Conservation (phyloP, 108 stramenopile species). For the Aurantiochytrium sp. region DNA sequence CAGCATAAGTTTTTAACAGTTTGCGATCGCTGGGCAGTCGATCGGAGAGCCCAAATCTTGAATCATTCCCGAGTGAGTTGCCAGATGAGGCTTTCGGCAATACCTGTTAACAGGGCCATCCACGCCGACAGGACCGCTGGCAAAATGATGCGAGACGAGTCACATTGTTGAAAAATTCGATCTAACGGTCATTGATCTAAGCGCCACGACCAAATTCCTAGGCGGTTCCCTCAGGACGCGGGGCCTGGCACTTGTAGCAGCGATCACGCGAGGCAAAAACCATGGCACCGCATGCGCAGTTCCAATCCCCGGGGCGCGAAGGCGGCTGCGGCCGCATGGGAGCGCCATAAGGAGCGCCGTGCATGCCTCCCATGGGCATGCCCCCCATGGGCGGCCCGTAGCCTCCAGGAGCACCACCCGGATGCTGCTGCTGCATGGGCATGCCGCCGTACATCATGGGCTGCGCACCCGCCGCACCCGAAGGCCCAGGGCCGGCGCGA, state of each 20-base stretch:
- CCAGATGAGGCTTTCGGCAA: too few species aligned
- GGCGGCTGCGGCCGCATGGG: not conserved
- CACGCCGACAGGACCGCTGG: too few species aligned
- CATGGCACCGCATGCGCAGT: not conserved
- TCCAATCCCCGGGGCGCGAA: slow-evolving; percentile 3
- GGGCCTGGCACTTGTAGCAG: slow-evolving; percentile 1
- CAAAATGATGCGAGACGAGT: too few species aligned
- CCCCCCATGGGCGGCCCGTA: not conserved
- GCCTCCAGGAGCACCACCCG: not conserved
- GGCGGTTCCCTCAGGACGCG: not conserved
- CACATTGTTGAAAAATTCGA: too few species aligned
- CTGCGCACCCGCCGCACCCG: not conserved
- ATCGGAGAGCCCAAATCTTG: too few species aligned
- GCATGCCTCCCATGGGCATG: not conserved
- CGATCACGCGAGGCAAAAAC: slow-evolving; percentile 1
- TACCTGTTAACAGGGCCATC: too few species aligned
- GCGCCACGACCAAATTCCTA: too few species aligned
- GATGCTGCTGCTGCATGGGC: not conserved
- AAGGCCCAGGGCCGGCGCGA: not conserved
- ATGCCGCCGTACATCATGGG: slow-evolving; percentile 24
- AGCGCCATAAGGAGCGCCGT: not conserved
- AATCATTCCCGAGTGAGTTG: too few species aligned
- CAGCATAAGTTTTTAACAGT: too few species aligned
- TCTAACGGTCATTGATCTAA: too few species aligned
- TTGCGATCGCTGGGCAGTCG: too few species aligned